Percentiles rank a stretch among this genome's conserved stretches.
These are phyloP conservation scores for Asterophora parasitica DNA, from an alignment of 768 basidiomycete species.

Conservation along the genomic window DNA sequence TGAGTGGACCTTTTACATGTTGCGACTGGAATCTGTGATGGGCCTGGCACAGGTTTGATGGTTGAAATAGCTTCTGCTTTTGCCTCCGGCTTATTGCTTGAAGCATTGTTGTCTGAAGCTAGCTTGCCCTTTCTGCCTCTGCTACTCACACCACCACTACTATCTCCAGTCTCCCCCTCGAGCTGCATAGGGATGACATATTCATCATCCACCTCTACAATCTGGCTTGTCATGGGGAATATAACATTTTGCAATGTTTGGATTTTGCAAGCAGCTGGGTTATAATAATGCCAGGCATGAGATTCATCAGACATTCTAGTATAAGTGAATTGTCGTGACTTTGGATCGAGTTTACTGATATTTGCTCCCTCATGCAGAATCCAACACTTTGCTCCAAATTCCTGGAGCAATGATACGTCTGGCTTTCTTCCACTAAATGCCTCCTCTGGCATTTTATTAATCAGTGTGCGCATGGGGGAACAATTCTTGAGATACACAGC, in stretches of 20 bases:
- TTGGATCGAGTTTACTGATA: constrained; percentile 3
- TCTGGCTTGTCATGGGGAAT: neutral
- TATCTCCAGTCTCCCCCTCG: constrained; percentile 8
- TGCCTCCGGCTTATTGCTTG: no score
- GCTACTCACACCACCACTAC: no score
- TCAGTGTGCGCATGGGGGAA: constrained; percentile 1
- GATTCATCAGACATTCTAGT: constrained; percentile 6
- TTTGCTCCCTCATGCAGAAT: constrained; percentile 6
- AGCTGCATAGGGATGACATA: constrained; percentile 6
- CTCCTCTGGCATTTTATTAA: constrained; percentile 3
- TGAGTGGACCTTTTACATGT: neutral
- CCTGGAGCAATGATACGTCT: neutral
- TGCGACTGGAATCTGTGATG: neutral
- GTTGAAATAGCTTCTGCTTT: no score
- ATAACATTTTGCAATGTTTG: constrained; percentile 7
- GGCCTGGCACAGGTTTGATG: no score
- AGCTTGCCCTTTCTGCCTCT: no score
- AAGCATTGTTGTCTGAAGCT: no score
- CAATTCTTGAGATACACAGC: constrained; percentile 6
- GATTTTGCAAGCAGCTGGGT: neutral
- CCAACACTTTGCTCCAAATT: constrained; percentile 1
- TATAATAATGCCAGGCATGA: constrained; percentile 7
- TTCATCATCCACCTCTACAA: no score
- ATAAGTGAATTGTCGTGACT: constrained; percentile 4
- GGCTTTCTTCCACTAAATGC: constrained; percentile 5